Evolutionary conservation across 164 flowering plant species (phyloP).

Genomic region (Macadamia integrifolia): DNA sequence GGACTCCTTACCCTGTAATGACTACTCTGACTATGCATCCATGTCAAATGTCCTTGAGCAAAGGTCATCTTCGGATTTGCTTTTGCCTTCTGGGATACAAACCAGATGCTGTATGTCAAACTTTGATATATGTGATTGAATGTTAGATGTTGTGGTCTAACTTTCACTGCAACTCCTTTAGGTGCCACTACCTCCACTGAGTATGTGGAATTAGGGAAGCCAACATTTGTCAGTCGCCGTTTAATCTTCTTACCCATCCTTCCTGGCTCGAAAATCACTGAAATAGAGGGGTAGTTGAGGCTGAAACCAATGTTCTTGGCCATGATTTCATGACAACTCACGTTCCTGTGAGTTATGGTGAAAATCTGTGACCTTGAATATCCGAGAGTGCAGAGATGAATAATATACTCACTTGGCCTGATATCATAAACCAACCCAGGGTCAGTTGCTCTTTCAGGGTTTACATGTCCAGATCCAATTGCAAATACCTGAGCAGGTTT

Average conservation of each 20-base stretch:
- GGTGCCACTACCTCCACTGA: slow-evolving; percentile 62
- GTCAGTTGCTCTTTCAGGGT: slow-evolving; percentile 63
- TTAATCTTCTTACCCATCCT: slow-evolving; percentile 36
- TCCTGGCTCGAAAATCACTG: slow-evolving; percentile 52
- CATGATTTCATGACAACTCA: slow-evolving; percentile 55
- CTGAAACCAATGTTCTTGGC: slow-evolving; percentile 52
- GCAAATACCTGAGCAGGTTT: slow-evolving; percentile 60
- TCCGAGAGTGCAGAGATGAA: slow-evolving; percentile 68
- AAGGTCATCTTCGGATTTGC: slow-evolving; percentile 11
- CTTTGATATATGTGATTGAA: slow-evolving; percentile 49
- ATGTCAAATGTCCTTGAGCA: slow-evolving; percentile 65
- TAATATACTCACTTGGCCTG: slow-evolving; percentile 57
- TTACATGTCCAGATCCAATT: slow-evolving; percentile 83
- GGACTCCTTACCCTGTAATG: slow-evolving; percentile 66
- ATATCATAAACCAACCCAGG: slow-evolving; percentile 86
- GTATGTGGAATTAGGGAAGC: slow-evolving; percentile 69
- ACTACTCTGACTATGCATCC: slow-evolving; percentile 42
- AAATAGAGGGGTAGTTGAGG: slow-evolving; percentile 87
- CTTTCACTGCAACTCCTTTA: slow-evolving; percentile 56
- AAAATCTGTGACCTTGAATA: slow-evolving; percentile 57
- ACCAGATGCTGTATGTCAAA: slow-evolving; percentile 57
- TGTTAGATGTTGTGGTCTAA: slow-evolving; percentile 51
- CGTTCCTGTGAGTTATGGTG: slow-evolving; percentile 63
- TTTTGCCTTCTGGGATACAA: slow-evolving; percentile 38
- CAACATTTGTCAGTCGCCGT: slow-evolving; percentile 76